Base-by-base conservation (phyloP, 805 yeast species). In the Candida awuae region DNA sequence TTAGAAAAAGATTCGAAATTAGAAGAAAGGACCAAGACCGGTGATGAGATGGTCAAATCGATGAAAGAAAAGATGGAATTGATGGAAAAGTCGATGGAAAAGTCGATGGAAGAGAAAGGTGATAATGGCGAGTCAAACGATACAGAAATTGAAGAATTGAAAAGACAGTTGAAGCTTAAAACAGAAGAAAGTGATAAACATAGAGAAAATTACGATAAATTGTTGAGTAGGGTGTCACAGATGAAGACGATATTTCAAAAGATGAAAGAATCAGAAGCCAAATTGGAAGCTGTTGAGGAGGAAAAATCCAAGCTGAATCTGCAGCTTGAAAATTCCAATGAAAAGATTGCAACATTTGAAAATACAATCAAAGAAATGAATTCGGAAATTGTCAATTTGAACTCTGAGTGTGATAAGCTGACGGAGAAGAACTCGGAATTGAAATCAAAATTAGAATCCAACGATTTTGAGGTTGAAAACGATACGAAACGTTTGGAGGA, bases 171-270 rank as follows among this genome's bases (percentile, higher is more conserved):
- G 12, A 53, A 52, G 25, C 56, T 49, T 29, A 55, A 63, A 20
- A 66, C 64, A 22, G 61, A 65, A 26, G 85, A 80, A 50, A 68
- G 80, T 40, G 80, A 72, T 35, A 68, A 71, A 22, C 66, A 72
- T 21, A 75, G 79, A 48, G 63, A 67, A 2, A 76, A 77, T 45
- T 80, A 82, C 51, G 80, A 80, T 44, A 65, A 71, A 4, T 58
- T 84, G 23, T 57, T 84, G 43, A 74, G 73, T 45, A 70, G 80
- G 54, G 56, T 84, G 14, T 73, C 85, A 1, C 73, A 84, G 2
- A 82, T 83, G 90, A 83, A 81, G 48, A 63, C 79, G 1, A 71
- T 83, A 2, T 83, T 83, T 56, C 67, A 63, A 29, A 82, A 83
- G 47, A 80, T 82, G 84, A 80, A 82, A 52, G 80, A 74, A 41